Conservation (phyloP, 306 rosid species). For the Prunus armeniaca region DNA sequence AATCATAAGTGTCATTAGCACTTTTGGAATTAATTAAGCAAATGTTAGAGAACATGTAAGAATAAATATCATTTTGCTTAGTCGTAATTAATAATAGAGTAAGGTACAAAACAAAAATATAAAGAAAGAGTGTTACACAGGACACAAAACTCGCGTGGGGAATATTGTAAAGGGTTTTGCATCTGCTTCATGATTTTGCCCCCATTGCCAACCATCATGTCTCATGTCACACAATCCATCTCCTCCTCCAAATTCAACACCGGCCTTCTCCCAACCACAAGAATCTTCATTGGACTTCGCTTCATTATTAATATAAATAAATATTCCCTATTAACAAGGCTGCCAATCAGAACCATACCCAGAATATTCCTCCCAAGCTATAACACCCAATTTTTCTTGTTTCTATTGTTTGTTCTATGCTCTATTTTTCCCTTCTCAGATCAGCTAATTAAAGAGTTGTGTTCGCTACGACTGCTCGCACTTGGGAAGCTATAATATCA, state of each 20-base stretch:
- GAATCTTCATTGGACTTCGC: constrained; percentile 18
- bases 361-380: background rate
- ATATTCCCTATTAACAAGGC: constrained; percentile 1
- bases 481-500: too few relatives aligned
- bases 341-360: background rate
- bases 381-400: background rate
- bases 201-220: constrained; percentile 29
- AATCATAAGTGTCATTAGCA: too few relatives aligned
- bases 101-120: background rate
- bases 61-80: background rate
- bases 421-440: too few relatives aligned
- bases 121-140: background rate
- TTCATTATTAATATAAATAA: background rate
- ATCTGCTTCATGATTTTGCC: constrained; percentile 31
- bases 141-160: constrained; percentile 11
- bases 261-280: background rate
- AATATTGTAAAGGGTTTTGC: background rate
- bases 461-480: too few relatives aligned
- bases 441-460: too few relatives aligned
- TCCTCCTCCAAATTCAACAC: background rate
- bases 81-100: background rate
- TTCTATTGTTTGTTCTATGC: background rate
- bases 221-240: constrained; percentile 9
- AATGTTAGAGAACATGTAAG: too few relatives aligned
- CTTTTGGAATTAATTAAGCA: too few relatives aligned